Evolutionary conservation across 371 early-diverging fungal genomes (phyloP), one percentile per base, ranked within the genome.

Genomic region (Mortierella sp.): DNA sequence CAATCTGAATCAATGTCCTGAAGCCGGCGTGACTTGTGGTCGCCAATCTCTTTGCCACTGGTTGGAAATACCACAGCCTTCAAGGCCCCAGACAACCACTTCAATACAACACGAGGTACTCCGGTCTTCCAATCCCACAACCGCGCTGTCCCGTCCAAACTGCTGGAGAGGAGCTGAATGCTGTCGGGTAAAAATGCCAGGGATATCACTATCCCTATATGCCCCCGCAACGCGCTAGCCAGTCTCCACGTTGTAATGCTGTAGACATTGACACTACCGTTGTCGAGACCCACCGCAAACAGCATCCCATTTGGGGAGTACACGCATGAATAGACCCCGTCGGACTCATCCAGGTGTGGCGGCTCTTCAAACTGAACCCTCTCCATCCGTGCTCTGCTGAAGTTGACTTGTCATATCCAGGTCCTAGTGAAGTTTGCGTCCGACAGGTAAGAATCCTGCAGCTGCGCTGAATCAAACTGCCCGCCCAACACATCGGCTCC

Each of bases 341-440:
- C 26, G 31, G 0, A 24, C 14, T 40, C 53, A 21, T 43, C 28
- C n/a, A 71, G 28, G 61, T 54, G 50, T 0, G 72, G 64, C 14
- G 24, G n/a, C 34, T 77, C 69, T 24, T 67, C 72, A 50, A 77
- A 72, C 44, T 72, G 24, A 0, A 34, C 69, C 0, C 46, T 43
- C 0, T 28, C 37, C 77, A 77, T 77, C 11, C 43, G 67, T 2
- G 72, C 72, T 3, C 40, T 24, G 16, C 53, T 64, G 31, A 77
- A 28, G 31, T 77, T 48, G 0, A 64, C 77, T n/a, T 50, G 28
- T n/a, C 72, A 59, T 14, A 76, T n/a, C 72, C 72, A 71, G 24
- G 26, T 9, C 3, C 43, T 51, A n/a, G 37, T 50, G 40, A 75
- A 10, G n/a, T 50, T 50, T 44, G 53, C n/a, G 0, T 24, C 28